Evolutionary conservation across 352 stramenopile genomes (phyloP).

Genomic region (Globisporangium iwayamae): DNA sequence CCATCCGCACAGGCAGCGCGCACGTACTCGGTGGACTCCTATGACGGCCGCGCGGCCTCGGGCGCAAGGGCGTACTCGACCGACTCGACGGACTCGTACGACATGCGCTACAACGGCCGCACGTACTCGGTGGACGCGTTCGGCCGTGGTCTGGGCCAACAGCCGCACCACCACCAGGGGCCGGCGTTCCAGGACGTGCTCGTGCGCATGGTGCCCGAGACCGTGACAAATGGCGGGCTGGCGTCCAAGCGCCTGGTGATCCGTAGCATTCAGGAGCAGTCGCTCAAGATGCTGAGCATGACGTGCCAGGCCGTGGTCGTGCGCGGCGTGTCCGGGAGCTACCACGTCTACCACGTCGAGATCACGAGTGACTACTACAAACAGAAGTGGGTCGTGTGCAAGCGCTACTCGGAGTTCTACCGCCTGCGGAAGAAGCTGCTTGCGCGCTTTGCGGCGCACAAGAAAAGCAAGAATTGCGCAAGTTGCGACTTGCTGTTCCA

Average conservation of each 20-base stretch:
- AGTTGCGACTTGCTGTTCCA: slow-evolving; percentile 51
- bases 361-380: slow-evolving; percentile 89
- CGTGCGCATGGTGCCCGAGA: slow-evolving; percentile 47
- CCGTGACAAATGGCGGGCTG: slow-evolving; percentile 23
- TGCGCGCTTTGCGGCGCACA: slow-evolving; percentile 50
- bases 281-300: slow-evolving; percentile 74
- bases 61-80: slow-evolving; percentile 10
- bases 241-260: slow-evolving; percentile 71
- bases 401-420: slow-evolving; percentile 86
- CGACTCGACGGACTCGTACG: slow-evolving; percentile 15
- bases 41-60: slow-evolving; percentile 23
- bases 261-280: slow-evolving; percentile 71
- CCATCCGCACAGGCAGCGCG: slow-evolving; percentile 20
- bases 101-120: slow-evolving; percentile 17
- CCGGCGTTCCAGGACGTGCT: slow-evolving; percentile 53
- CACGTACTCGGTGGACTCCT: slow-evolving; percentile 33
- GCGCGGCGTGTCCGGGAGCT: slow-evolving; percentile 67
- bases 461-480: slow-evolving; percentile 46
- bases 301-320: slow-evolving; percentile 70
- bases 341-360: slow-evolving; percentile 84
- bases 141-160: slow-evolving; percentile 11
- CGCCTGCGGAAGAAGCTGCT: slow-evolving; percentile 74
- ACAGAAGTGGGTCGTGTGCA: slow-evolving; percentile 87
- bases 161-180: slow-evolving; percentile 15
- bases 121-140: slow-evolving; percentile 18